These are phyloP conservation scores for Meripilus lineatus DNA, from an alignment of 1,284 basidiomycete genomes.

Conservation along the genomic window DNA sequence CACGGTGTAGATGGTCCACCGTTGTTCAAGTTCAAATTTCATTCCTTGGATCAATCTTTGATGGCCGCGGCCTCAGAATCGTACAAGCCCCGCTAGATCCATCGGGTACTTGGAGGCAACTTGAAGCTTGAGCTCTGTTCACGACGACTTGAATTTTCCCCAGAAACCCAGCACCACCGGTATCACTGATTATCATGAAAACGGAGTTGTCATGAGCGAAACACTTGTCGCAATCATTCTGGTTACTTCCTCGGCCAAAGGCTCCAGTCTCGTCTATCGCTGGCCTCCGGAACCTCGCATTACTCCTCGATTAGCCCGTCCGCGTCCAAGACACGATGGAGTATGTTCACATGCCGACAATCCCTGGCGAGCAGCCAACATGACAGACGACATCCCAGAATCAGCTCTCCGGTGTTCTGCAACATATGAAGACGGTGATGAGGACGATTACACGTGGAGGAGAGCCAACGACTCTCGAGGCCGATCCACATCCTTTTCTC, in stretches of 20 bases:
- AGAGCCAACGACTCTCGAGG: constrained; percentile 20
- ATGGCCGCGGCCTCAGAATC: no score
- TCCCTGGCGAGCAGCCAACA: constrained; percentile 62
- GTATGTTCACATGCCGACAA: constrained; percentile 57
- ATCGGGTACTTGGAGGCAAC: no score
- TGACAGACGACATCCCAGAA: constrained; percentile 18
- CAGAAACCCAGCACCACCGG: no score
- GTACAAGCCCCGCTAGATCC: no score
- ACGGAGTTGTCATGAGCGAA: constrained; percentile 45
- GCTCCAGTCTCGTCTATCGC: constrained; percentile 64
- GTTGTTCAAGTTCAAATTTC: no score
- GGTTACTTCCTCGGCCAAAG: constrained; percentile 72
- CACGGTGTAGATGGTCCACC: no score
- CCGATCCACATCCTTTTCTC: constrained; percentile 26
- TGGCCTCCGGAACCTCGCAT: constrained; percentile 66
- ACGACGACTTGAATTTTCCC: no score
- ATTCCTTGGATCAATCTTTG: no score
- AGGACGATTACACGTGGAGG: constrained; percentile 29
- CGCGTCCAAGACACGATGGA: constrained; percentile 43
- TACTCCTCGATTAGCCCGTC: constrained; percentile 56
- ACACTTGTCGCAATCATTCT: constrained; percentile 69
- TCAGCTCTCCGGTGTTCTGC: constrained; percentile 4
- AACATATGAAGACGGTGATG: constrained; percentile 11
- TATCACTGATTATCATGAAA: no score
- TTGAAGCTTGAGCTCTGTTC: no score